Evolutionary conservation across 2,329 filamentous ascomycete species (phyloP).

Genomic region (Penicillium sp.): DNA sequence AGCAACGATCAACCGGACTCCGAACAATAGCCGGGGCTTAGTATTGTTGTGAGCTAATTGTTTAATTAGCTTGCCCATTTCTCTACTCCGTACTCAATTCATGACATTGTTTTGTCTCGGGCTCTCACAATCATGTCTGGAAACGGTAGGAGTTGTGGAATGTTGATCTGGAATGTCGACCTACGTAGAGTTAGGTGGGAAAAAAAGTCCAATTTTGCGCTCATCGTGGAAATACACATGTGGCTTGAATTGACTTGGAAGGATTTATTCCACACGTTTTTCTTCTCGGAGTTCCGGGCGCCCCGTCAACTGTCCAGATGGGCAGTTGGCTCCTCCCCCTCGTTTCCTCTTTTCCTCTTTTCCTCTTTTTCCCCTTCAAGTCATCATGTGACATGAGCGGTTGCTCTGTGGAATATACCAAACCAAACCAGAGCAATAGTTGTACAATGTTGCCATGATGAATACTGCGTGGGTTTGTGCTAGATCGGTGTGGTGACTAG

Average conservation of each 20-base stretch:
- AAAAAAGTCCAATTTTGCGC: not conserved
- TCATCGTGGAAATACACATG: not conserved
- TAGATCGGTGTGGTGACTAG: no score
- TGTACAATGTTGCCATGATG: not conserved
- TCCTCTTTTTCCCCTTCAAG: not conserved
- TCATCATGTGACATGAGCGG: not conserved
- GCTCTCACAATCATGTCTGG: not conserved
- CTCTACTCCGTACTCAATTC: not conserved
- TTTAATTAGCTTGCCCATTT: not conserved
- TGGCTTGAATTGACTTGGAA: not conserved
- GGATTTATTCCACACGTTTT: not conserved
- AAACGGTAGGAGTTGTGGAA: not conserved
- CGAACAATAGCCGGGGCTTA: slow-evolving; percentile 10
- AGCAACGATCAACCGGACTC: not conserved
- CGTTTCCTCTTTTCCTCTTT: not conserved
- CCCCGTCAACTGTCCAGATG: not conserved
- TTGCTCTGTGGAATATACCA: not conserved
- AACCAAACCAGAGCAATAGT: not conserved
- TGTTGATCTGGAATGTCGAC: slow-evolving; percentile 4
- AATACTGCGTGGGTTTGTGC: not conserved
- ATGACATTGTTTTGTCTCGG: not conserved
- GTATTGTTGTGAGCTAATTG: slow-evolving; percentile 7
- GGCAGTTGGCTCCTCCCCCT: no score
- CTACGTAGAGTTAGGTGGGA: not conserved
- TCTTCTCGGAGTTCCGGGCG: not conserved